Evolutionary conservation across 2,329 filamentous ascomycete species (phyloP).

Genomic region (Nemania abortiva): DNA sequence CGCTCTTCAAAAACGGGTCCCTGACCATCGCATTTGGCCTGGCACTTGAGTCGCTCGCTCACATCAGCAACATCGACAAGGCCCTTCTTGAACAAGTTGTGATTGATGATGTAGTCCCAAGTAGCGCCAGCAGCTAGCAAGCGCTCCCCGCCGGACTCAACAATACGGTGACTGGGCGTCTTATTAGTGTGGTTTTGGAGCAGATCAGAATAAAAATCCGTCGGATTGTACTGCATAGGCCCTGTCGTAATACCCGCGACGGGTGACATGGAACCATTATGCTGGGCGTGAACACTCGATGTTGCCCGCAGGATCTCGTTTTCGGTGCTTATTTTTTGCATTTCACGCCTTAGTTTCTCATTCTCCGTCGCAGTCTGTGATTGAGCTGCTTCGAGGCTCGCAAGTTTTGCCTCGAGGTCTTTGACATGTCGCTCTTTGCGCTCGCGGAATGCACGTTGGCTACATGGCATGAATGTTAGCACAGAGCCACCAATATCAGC

Average conservation of each 20-base stretch:
- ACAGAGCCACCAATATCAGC: slow-evolving; percentile 5
- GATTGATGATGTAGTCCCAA: slow-evolving; percentile 89
- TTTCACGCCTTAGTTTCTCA: slow-evolving; percentile 83
- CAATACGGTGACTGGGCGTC: slow-evolving; percentile 75
- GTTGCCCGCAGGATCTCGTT: slow-evolving; percentile 93
- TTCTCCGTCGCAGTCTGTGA: slow-evolving; percentile 83
- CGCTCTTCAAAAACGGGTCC: slow-evolving; percentile 88
- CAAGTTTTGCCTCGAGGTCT: slow-evolving; percentile 89
- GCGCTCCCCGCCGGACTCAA: slow-evolving; percentile 74
- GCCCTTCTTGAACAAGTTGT: slow-evolving; percentile 81
- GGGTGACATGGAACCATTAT: slow-evolving; percentile 57
- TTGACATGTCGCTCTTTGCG: slow-evolving; percentile 95
- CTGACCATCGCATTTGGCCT: slow-evolving; percentile 85
- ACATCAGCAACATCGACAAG: slow-evolving; percentile 85
- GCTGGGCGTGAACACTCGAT: slow-evolving; percentile 57
- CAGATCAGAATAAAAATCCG: slow-evolving; percentile 76
- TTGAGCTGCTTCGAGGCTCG: slow-evolving; percentile 78
- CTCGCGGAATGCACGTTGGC: slow-evolving; percentile 95
- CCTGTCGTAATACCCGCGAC: slow-evolving; percentile 67
- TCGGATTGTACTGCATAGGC: slow-evolving; percentile 77
- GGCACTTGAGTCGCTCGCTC: slow-evolving; percentile 79
- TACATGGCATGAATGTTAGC: slow-evolving; percentile 54
- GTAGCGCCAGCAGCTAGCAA: slow-evolving; percentile 81
- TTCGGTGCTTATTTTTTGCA: slow-evolving; percentile 87
- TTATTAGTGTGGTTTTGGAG: slow-evolving; percentile 72